Conservation (phyloP, 345 rosid genomes). For the Balakata baccata region DNA sequence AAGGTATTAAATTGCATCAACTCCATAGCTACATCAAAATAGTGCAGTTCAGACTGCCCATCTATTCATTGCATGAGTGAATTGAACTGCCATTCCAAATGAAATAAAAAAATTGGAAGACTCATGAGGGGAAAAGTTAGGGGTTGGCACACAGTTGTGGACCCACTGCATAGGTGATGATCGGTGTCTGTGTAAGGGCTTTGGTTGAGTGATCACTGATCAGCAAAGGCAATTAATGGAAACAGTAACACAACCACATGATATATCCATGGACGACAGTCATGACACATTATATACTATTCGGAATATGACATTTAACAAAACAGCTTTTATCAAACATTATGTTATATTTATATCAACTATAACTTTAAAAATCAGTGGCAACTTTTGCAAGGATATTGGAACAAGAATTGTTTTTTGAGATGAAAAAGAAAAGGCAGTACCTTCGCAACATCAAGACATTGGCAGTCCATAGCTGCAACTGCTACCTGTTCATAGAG, state of each 20-base stretch:
- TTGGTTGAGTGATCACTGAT: too few relatives aligned
- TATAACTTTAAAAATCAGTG: not conserved
- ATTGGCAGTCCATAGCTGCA: constrained; percentile 97
- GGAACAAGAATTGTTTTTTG: not conserved
- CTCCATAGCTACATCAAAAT: not conserved
- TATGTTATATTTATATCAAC: not conserved
- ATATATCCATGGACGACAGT: not conserved
- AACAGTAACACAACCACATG: not conserved
- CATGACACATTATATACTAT: too few relatives aligned
- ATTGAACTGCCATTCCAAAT: not conserved
- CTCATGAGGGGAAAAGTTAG: too few relatives aligned
- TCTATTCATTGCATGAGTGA: not conserved
- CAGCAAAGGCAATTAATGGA: not conserved
- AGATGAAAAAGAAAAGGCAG: not conserved
- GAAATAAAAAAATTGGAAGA: too few relatives aligned
- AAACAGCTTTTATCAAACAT: not conserved
- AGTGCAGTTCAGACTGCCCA: not conserved
- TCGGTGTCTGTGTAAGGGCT: not conserved
- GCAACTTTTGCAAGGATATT: not conserved
- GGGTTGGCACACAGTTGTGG: not conserved
- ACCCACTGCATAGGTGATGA: not conserved
- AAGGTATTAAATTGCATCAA: constrained; percentile 10
- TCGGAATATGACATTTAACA: not conserved
- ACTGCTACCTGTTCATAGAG: constrained; percentile 85
- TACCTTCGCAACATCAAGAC: constrained; percentile 80